Evolutionary conservation across 164 flowering plant genomes (phyloP).

Genomic region (Dillenia turbinata): DNA sequence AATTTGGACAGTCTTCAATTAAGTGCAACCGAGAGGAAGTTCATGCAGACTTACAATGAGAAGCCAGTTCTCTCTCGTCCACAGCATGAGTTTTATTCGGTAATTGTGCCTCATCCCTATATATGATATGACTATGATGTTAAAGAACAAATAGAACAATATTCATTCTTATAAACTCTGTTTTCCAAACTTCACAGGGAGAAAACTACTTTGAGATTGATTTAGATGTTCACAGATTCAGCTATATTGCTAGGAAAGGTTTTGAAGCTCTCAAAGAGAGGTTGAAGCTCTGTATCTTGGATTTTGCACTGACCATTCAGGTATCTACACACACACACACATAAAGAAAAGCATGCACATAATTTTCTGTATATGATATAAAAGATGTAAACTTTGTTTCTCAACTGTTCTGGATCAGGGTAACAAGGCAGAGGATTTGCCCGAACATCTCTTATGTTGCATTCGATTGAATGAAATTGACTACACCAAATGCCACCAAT

Average conservation of each 20-base stretch:
- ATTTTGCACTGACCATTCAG: constrained; percentile 93
- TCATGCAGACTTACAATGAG: constrained; percentile 96
- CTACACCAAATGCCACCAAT: constrained; percentile 65
- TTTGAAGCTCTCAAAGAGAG: constrained; percentile 78
- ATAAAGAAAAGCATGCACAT: neutral
- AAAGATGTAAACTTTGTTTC: no score
- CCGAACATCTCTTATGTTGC: constrained; percentile 92
- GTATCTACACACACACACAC: constrained; percentile 20
- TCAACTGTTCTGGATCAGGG: constrained; percentile 44
- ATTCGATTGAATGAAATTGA: constrained; percentile 74
- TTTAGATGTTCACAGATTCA: constrained; percentile 94
- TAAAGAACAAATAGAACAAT: no score
- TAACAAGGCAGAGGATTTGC: constrained; percentile 87
- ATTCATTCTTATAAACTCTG: no score
- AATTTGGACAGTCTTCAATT: constrained; percentile 90
- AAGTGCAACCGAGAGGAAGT: constrained; percentile 81
- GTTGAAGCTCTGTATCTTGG: constrained; percentile 59
- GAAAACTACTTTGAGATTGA: constrained; percentile 95
- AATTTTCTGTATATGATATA: neutral
- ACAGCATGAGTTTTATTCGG: constrained; percentile 86
- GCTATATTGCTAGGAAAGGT: constrained; percentile 95
- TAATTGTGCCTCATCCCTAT: constrained; percentile 19
- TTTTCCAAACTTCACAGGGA: constrained; percentile 46
- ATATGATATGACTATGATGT: no score
- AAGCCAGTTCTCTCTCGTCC: constrained; percentile 99